phyloP scores from a whole-genome alignment of 306 rosid species.

The Hylodesmum podocarpum region DNA sequence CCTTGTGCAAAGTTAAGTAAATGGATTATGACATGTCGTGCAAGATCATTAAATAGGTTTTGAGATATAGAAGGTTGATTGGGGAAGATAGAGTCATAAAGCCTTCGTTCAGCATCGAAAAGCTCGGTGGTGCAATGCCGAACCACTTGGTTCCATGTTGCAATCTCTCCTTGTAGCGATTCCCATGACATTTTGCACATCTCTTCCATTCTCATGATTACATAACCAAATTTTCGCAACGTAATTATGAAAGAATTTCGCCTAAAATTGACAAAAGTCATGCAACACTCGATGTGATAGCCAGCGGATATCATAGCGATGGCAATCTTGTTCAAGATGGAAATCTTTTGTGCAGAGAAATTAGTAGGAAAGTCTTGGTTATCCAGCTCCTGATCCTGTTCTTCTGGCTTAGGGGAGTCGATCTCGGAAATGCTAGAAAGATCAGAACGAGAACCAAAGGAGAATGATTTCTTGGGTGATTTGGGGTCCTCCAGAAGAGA shows the following conservation, averaged over 20 bases:
- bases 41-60: constrained; percentile 42
- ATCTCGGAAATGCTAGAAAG: neutral
- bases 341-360: constrained; percentile 41
- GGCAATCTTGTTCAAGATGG: constrained; percentile 46
- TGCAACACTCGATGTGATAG: constrained; percentile 61
- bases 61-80: constrained; percentile 32
- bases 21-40: constrained; percentile 41
- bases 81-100: constrained; percentile 51
- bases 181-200: constrained; percentile 72
- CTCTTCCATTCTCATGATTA: constrained; percentile 52
- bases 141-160: constrained; percentile 59
- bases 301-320: constrained; percentile 57
- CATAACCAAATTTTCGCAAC: constrained; percentile 44
- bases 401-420: neutral
- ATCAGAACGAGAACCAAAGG: constrained; percentile 33
- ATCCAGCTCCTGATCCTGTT: neutral
- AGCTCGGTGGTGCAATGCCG: constrained; percentile 53
- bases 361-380: constrained; percentile 25
- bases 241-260: constrained; percentile 47
- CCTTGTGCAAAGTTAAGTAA: constrained; percentile 67
- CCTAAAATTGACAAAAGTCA: constrained; percentile 48
- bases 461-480: constrained; percentile 32
- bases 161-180: constrained; percentile 52
- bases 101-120: constrained; percentile 49
- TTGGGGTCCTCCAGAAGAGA: constrained; percentile 37